Conservation (phyloP, 768 basidiomycete species). For the Macrolepiota albuminosa region DNA sequence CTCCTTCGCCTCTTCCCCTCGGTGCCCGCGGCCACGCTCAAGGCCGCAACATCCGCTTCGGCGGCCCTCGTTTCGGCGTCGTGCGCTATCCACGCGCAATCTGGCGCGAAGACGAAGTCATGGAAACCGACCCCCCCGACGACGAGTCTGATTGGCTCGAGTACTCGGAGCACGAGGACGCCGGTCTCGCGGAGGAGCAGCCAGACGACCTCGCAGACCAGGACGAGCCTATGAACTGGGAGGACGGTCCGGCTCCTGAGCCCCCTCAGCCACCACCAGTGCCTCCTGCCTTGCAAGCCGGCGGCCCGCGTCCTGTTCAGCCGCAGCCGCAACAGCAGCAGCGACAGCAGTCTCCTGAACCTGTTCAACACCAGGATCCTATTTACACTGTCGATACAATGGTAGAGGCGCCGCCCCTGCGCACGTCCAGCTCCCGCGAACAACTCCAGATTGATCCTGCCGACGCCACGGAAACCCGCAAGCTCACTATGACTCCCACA, state of each 20-base stretch:
- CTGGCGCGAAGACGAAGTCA: constrained; percentile 70
- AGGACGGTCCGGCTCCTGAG: constrained; percentile 51
- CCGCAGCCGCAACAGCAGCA: constrained; percentile 25
- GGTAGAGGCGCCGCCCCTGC: constrained; percentile 24
- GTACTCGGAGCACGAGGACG: constrained; percentile 66
- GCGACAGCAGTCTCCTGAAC: not conserved
- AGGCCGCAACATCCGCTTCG: constrained; percentile 65
- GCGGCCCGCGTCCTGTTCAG: constrained; percentile 20
- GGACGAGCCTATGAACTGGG: constrained; percentile 89
- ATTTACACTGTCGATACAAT: constrained; percentile 20
- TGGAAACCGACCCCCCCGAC: constrained; percentile 66
- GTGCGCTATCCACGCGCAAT: constrained; percentile 79
- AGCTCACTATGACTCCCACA: constrained; percentile 73
- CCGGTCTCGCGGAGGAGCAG: constrained; percentile 54
- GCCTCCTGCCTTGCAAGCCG: constrained; percentile 33
- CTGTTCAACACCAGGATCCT: no score
- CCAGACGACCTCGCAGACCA: constrained; percentile 42
- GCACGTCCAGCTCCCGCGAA: constrained; percentile 45
- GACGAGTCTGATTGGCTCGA: constrained; percentile 39
- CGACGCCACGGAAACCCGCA: constrained; percentile 67
- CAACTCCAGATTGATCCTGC: constrained; percentile 57
- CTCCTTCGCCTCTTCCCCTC: constrained; percentile 44
- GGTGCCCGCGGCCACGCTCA: constrained; percentile 29
- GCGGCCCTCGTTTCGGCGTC: constrained; percentile 49
- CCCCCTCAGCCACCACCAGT: constrained; percentile 17